Conservation (phyloP, 2,329 filamentous ascomycete genomes). For the Byssoonygena ceratinophila region DNA sequence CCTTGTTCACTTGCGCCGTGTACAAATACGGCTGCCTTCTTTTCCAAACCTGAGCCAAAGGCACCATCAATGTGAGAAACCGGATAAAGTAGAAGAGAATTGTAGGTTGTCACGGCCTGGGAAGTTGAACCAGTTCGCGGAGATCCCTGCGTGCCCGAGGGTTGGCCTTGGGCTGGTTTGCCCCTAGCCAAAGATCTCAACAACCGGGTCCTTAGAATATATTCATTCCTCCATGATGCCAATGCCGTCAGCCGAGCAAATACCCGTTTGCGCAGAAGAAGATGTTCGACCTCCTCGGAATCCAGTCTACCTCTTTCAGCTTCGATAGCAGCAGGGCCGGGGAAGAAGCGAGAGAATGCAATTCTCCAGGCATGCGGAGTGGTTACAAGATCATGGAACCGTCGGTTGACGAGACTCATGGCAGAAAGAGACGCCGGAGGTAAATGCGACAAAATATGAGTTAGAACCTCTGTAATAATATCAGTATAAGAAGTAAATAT, state of each 20-base stretch:
- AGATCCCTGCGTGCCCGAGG: slow-evolving; percentile 43
- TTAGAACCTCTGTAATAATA: slow-evolving; percentile 63
- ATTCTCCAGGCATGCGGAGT: slow-evolving; percentile 89
- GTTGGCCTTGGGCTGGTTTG: slow-evolving; percentile 53
- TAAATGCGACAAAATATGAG: slow-evolving; percentile 80
- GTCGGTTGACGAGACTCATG: slow-evolving; percentile 74
- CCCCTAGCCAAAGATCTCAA: slow-evolving; percentile 71
- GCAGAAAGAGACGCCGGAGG: slow-evolving; percentile 72
- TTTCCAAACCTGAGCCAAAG: slow-evolving; percentile 56
- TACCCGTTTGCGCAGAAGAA: slow-evolving; percentile 62
- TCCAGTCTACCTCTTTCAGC: slow-evolving; percentile 35
- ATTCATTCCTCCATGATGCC: slow-evolving; percentile 94
- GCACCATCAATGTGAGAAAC: slow-evolving; percentile 70
- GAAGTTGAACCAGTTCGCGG: slow-evolving; percentile 48
- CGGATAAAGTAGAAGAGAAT: slow-evolving; percentile 67
- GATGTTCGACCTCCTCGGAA: slow-evolving; percentile 42
- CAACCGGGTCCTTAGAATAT: slow-evolving; percentile 75
- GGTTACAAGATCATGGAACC: slow-evolving; percentile 77
- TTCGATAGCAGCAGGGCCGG: slow-evolving; percentile 54
- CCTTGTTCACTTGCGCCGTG: slow-evolving; percentile 74
- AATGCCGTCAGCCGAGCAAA: slow-evolving; percentile 73
- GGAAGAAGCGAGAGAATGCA: slow-evolving; percentile 84
- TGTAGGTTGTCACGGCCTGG: slow-evolving; percentile 71
- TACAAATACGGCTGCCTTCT: slow-evolving; percentile 66
- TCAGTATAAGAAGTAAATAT: background rate